These are phyloP conservation scores for Quercus mongolica DNA, from an alignment of 306 rosid genomes.

Conservation along the genomic window DNA sequence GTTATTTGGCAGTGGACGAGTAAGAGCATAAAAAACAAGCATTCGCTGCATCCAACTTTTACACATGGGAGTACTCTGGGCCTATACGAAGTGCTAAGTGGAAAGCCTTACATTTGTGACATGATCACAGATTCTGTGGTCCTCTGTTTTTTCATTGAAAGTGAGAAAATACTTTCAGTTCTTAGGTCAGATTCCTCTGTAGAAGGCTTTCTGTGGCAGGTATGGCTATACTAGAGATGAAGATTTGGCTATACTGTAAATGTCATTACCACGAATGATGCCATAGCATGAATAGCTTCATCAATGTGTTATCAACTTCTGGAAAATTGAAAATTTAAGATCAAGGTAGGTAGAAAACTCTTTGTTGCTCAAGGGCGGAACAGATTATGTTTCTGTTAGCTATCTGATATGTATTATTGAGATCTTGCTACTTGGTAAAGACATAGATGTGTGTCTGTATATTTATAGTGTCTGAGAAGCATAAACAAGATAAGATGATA, in stretches of 20 bases:
- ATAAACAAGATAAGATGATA: neutral
- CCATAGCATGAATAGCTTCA: conserved; percentile 7
- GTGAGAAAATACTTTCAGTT: conserved; percentile 50
- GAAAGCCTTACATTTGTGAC: conserved; percentile 73
- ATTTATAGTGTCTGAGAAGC: neutral
- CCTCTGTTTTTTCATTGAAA: conserved; percentile 60
- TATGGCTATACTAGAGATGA: conserved; percentile 18
- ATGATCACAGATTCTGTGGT: conserved; percentile 67
- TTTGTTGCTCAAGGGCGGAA: neutral
- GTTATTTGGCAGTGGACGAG: conserved; percentile 67
- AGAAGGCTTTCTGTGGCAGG: conserved; percentile 96
- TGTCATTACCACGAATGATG: conserved; percentile 3
- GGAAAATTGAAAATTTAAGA: conserved; percentile 10
- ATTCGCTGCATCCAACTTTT: conserved; percentile 66
- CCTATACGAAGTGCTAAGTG: conserved; percentile 74
- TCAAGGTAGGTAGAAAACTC: neutral
- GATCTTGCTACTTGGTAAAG: neutral
- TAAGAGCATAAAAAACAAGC: conserved; percentile 49
- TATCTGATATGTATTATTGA: neutral
- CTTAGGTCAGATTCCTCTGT: conserved; percentile 58
- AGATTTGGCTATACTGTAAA: neutral
- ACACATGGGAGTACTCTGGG: conserved; percentile 90
- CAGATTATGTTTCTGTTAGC: neutral
- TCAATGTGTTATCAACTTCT: conserved; percentile 5
- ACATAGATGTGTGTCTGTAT: neutral